These are phyloP conservation scores for Mycena leptocephala DNA, from an alignment of 768 basidiomycete species.

Conservation along the genomic window DNA sequence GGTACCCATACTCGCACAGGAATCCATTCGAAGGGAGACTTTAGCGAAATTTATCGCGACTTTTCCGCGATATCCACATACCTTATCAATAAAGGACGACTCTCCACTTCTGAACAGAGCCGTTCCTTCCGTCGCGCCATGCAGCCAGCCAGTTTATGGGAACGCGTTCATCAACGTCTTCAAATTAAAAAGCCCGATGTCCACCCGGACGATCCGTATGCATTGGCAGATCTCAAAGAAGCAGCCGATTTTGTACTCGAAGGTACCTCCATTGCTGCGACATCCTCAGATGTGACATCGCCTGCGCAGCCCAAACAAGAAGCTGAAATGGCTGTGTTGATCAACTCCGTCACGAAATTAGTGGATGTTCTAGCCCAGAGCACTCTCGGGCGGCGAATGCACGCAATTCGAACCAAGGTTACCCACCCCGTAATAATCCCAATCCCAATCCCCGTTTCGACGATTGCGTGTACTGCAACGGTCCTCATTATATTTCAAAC, in stretches of 20 bases:
- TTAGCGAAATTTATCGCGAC: conserved; percentile 37
- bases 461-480: too few relatives aligned
- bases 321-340: too few relatives aligned
- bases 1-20: conserved; percentile 30
- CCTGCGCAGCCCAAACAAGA: neutral
- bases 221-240: conserved; percentile 30
- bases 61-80: conserved; percentile 38
- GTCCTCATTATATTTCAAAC: too few relatives aligned
- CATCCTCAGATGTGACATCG: too few relatives aligned
- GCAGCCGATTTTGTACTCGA: conserved; percentile 36
- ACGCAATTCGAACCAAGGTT: too few relatives aligned
- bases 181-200: conserved; percentile 38
- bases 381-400: too few relatives aligned
- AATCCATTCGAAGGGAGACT: conserved; percentile 32
- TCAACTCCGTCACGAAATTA: too few relatives aligned
- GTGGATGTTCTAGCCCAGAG: too few relatives aligned
- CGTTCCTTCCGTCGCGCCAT: conserved; percentile 36
- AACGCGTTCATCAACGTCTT: conserved; percentile 27
- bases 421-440: too few relatives aligned
- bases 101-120: conserved; percentile 36
- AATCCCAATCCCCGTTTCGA: too few relatives aligned
- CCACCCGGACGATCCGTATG: conserved; percentile 44
- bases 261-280: neutral
- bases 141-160: conserved; percentile 2
- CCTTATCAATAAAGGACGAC: conserved; percentile 30